Evolutionary conservation across 2,329 filamentous ascomycete genomes (phyloP).

Genomic region (Sarocladium strictum): DNA sequence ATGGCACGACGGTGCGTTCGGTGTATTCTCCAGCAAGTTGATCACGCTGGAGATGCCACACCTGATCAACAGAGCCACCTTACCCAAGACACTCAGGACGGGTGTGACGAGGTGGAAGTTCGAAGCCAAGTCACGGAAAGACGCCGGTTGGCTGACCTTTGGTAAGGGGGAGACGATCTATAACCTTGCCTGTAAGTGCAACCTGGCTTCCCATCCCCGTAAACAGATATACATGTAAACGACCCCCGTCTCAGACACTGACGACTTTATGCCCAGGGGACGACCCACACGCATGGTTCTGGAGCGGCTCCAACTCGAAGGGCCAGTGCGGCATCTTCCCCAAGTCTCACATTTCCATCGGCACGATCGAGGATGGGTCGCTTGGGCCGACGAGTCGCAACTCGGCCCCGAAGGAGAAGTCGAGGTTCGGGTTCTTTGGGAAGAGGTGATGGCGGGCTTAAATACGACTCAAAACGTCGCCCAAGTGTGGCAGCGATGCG

Average conservation of each 20-base stretch:
- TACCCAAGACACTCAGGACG: conserved; percentile 16
- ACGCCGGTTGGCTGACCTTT: conserved; percentile 20
- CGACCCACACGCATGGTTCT: conserved; percentile 28
- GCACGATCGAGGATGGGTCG: conserved; percentile 12
- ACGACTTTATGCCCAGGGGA: too few relatives aligned
- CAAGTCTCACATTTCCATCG: conserved; percentile 14
- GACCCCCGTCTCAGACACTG: too few relatives aligned
- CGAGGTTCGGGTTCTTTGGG: not conserved
- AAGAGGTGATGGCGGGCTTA: not conserved
- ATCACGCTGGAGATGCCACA: conserved; percentile 21
- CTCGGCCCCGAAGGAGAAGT: not conserved
- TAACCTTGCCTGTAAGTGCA: conserved; percentile 32
- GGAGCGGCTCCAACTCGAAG: conserved; percentile 28
- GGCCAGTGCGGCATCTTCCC: conserved; percentile 29
- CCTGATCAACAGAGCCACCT: conserved; percentile 14
- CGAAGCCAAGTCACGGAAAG: conserved; percentile 16
- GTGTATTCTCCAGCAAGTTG: conserved; percentile 18
- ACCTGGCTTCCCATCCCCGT: not conserved
- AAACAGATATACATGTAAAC: not conserved
- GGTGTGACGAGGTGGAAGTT: conserved; percentile 26
- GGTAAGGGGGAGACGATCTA: conserved; percentile 44
- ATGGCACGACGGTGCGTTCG: conserved; percentile 24
- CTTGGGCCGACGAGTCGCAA: not conserved
- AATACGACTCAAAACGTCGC: not conserved
- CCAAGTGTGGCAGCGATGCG: not conserved